Base-by-base conservation (phyloP, 129 eudicot genomes). In the Saussurea involucrata region DNA sequence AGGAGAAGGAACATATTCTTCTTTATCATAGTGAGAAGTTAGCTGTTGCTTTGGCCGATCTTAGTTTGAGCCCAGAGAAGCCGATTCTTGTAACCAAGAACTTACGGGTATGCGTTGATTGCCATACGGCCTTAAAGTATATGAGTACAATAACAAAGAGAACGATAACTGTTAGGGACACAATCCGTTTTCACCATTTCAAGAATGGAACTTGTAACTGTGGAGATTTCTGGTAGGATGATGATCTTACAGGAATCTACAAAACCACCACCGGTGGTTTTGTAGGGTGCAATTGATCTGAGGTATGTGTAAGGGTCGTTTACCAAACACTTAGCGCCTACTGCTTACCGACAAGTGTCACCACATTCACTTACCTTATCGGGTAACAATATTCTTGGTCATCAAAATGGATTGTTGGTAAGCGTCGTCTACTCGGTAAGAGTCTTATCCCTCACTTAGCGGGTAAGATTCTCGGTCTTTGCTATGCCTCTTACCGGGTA, bases 21-120 rank as follows among this genome's bases (percentile, higher is more conserved):
- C 90, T 90, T 32, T 83, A 88, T 82, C 98, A 93, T 75, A 90
- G 97, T 61, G 98, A 93, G 81, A 93, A 90, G 78, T 81, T 93
- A 53, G 98, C 98, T 21, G 90, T 93, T 84, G 96, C 97, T 7
- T 88, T 85, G 68, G 91, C 83, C 22, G 76, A 88, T 68, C 73
- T 90, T 73, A 87, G 78, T 66, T 76, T 87, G 64, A 37, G 64
- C 64, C 80, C 86, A 18, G 44, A 78, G 8, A 89, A 82, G 69
- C 86, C 91, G 27, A 90, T 93, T 73, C 78, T 87, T 2, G 92
- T 93, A 18, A 90, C 91, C 31, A 88, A 93, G 80, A 93, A 93
- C 77, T 80, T 93, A 57, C 81, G 96, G 69, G 93, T 90, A 18
- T 93, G 98, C 79, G 92, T 88, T 18, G 98, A 93, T 72, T 93